These are phyloP conservation scores for Apiospora koreana DNA, from an alignment of 2,329 filamentous ascomycete species.

Conservation along the genomic window DNA sequence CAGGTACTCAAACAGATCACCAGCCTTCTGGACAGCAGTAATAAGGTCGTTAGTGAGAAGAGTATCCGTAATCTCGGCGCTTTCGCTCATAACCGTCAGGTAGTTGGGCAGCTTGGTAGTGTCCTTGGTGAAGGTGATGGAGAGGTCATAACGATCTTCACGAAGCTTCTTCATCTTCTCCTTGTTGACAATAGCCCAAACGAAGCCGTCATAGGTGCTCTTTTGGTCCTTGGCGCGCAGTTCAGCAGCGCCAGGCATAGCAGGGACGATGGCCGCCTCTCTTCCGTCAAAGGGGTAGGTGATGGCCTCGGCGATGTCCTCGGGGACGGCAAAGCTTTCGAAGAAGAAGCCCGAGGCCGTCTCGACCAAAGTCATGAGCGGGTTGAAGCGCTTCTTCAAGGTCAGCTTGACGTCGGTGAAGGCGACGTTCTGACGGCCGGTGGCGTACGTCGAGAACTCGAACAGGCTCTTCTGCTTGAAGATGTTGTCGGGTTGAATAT, in stretches of 20 bases:
- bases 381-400: constrained; percentile 86
- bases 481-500: constrained; percentile 54
- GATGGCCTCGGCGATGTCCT: constrained; percentile 74
- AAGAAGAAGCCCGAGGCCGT: constrained; percentile 72
- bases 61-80: constrained; percentile 86
- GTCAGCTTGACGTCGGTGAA: constrained; percentile 85
- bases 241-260: constrained; percentile 60
- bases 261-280: constrained; percentile 76
- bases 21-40: constrained; percentile 75
- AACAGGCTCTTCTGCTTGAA: constrained; percentile 86
- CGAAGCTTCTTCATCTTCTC: constrained; percentile 86
- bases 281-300: constrained; percentile 91
- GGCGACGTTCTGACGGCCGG: constrained; percentile 88
- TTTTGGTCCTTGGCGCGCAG: constrained; percentile 58
- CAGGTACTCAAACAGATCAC: constrained; percentile 81
- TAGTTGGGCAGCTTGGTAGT: constrained; percentile 85
- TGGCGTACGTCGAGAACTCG: constrained; percentile 85
- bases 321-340: constrained; percentile 69
- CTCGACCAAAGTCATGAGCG: constrained; percentile 64
- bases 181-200: constrained; percentile 96
- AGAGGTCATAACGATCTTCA: constrained; percentile 92
- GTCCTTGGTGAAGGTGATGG: constrained; percentile 91
- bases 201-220: constrained; percentile 83
- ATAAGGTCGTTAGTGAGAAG: constrained; percentile 87
- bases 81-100: constrained; percentile 96